Conservation (phyloP, 495 filamentous ascomycete species). For the Clohesyomyces aquaticus region DNA sequence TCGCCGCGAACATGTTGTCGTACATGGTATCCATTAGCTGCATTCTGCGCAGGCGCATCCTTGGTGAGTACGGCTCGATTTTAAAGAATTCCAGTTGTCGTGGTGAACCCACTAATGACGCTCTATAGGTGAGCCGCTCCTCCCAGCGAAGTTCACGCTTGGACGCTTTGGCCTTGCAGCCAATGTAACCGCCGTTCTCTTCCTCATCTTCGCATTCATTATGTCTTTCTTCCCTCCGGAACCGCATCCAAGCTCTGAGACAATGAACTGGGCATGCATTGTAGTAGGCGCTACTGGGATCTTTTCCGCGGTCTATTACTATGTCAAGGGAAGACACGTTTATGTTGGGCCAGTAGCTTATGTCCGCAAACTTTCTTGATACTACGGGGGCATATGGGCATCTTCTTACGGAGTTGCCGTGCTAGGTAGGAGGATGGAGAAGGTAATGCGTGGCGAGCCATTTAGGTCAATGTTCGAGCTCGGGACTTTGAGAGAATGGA, state of each 20-base stretch:
- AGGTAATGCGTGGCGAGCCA: too few relatives aligned
- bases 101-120: too few relatives aligned
- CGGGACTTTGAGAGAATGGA: too few relatives aligned
- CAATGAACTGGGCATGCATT: conserved; percentile 32
- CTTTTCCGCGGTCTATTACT: conserved; percentile 23
- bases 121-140: conserved; percentile 50
- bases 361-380: conserved; percentile 19
- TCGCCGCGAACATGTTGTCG: conserved; percentile 53
- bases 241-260: conserved; percentile 45
- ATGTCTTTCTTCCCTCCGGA: conserved; percentile 59
- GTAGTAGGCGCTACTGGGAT: conserved; percentile 22
- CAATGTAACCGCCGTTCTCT: conserved; percentile 52
- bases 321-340: conserved; percentile 16
- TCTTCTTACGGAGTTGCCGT: background rate
- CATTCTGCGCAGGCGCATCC: conserved; percentile 48
- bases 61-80: too few relatives aligned
- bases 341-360: conserved; percentile 31
- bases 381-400: background rate
- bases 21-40: conserved; percentile 58
- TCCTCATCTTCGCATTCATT: conserved; percentile 55
- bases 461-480: too few relatives aligned
- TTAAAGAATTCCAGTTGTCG: too few relatives aligned
- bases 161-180: conserved; percentile 54
- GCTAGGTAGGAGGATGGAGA: too few relatives aligned
- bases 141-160: conserved; percentile 55